Percentiles rank a stretch among this genome's conserved stretches.
Evolutionary conservation across 352 stramenopile genomes (phyloP).

Genomic region (Pythium angustatum): DNA sequence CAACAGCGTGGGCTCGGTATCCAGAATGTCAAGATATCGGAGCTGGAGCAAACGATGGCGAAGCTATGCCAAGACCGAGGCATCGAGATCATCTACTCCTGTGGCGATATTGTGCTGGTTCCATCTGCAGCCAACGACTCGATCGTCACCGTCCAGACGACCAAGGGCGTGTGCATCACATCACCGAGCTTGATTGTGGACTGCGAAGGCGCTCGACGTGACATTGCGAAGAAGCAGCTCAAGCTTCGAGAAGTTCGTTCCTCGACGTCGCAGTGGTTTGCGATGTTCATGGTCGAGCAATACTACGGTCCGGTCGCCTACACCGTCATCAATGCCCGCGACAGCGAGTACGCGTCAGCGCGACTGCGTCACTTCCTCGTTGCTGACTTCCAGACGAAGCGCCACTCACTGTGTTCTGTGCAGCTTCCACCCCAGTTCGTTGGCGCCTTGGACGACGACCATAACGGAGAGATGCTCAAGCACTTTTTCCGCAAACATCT

Average conservation of each 20-base stretch:
- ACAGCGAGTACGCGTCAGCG: conserved; percentile 21
- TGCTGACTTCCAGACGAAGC: conserved; percentile 24
- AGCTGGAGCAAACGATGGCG: conserved; percentile 34
- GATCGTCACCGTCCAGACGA: conserved; percentile 13
- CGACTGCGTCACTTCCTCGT: conserved; percentile 28
- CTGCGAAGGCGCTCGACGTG: conserved; percentile 27
- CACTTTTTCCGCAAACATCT: conserved; percentile 27
- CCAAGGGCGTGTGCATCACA: background rate
- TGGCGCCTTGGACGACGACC: conserved; percentile 29
- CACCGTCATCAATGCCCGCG: conserved; percentile 32
- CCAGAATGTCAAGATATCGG: conserved; percentile 29
- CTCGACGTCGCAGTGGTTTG: conserved; percentile 24
- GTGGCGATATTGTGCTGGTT: conserved; percentile 20
- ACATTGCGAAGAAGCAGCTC: conserved; percentile 28
- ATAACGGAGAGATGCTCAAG: conserved; percentile 21
- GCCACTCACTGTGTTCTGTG: conserved; percentile 24
- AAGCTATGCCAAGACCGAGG: conserved; percentile 20
- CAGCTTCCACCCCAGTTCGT: conserved; percentile 33
- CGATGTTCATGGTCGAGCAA: conserved; percentile 28
- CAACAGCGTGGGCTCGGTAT: conserved; percentile 27
- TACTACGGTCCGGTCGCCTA: conserved; percentile 30
- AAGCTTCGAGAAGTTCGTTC: conserved; percentile 21
- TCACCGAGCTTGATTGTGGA: conserved; percentile 21
- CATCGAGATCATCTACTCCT: conserved; percentile 26
- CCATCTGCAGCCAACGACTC: conserved; percentile 14